Evolutionary conservation across 768 basidiomycete genomes (phyloP).

Genomic region (Auricularia sp.): DNA sequence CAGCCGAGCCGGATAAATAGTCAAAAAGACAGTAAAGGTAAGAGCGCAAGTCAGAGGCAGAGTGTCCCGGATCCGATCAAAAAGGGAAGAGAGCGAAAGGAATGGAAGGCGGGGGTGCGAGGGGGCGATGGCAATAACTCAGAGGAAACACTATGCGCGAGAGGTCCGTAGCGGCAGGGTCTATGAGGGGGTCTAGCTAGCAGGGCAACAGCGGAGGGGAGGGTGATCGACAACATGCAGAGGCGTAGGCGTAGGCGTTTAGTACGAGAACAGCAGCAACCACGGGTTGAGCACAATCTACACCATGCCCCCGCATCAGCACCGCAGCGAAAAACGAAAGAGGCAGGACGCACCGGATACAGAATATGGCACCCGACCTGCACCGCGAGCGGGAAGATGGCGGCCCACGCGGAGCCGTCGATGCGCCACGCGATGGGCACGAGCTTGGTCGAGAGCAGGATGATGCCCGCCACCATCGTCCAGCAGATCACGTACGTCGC

Average conservation of each 20-base stretch:
- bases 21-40: not conserved
- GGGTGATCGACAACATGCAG: too few relatives aligned
- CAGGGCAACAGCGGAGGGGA: too few relatives aligned
- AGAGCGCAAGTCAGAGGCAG: not conserved
- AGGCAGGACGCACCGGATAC: not conserved
- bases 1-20: too few relatives aligned
- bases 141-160: too few relatives aligned
- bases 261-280: conserved; percentile 75
- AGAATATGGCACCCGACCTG: conserved; percentile 35
- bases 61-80: not conserved
- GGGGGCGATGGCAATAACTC: not conserved
- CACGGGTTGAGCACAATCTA: conserved; percentile 78
- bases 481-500: conserved; percentile 17
- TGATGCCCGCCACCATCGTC: conserved; percentile 15
- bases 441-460: conserved; percentile 17
- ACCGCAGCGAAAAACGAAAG: not conserved
- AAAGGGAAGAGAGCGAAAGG: too few relatives aligned
- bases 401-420: conserved; percentile 24
- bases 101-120: conserved; percentile 9
- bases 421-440: conserved; percentile 21
- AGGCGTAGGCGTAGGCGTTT: conserved; percentile 38
- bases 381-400: conserved; percentile 28
- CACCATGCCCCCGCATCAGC: conserved; percentile 15
- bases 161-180: too few relatives aligned
- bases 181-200: too few relatives aligned